Evolutionary conservation across 2,329 filamentous ascomycete genomes (phyloP).

Genomic region (Penicillium sp.): DNA sequence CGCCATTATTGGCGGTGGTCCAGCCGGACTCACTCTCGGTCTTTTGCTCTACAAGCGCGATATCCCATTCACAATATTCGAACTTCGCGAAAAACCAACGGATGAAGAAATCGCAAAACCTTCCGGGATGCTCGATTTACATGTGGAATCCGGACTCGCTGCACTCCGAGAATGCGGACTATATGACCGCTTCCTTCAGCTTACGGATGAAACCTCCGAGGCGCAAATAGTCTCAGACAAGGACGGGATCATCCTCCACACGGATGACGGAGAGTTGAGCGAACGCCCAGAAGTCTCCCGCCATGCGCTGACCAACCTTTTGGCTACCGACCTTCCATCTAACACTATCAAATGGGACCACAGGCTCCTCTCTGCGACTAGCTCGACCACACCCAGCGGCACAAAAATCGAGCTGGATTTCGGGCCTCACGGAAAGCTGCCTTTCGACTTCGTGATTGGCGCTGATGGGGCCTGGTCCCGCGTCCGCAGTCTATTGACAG

Average conservation of each 20-base stretch:
- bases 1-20: conserved; percentile 30
- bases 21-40: conserved; percentile 36
- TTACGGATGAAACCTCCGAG: conserved; percentile 9
- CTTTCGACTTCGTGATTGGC: conserved; percentile 32
- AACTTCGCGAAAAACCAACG: conserved; percentile 33
- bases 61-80: conserved; percentile 34
- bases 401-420: conserved; percentile 27
- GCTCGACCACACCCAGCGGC: neutral
- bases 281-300: conserved; percentile 35
- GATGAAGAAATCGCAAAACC: conserved; percentile 23
- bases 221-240: conserved; percentile 5
- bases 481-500: conserved; percentile 28
- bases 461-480: conserved; percentile 37
- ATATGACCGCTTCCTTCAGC: conserved; percentile 28
- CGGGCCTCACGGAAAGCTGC: neutral
- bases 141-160: conserved; percentile 32
- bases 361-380: conserved; percentile 23
- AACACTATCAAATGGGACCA: conserved; percentile 28
- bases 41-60: conserved; percentile 27
- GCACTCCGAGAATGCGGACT: conserved; percentile 31
- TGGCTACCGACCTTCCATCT: conserved; percentile 21
- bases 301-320: conserved; percentile 25
- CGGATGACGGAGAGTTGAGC: conserved; percentile 8
- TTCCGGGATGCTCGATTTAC: conserved; percentile 33
- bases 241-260: conserved; percentile 10